Evolutionary conservation across 1,284 basidiomycete genomes (phyloP).

Genomic region (Cutaneotrichosporon mucoides): DNA sequence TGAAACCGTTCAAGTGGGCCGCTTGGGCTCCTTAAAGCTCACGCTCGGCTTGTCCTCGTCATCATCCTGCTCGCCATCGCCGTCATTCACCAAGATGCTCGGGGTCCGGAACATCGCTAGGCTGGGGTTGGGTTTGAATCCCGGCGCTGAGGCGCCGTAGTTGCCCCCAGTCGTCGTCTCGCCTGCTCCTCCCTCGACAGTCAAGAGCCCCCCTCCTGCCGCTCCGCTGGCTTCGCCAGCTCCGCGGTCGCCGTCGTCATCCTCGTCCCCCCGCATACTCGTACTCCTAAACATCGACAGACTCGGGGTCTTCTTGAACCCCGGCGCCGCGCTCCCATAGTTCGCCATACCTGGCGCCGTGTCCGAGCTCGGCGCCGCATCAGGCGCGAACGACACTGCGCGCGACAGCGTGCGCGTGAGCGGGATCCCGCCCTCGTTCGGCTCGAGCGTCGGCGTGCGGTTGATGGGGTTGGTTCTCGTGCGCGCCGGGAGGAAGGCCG

Average conservation of each 20-base stretch:
- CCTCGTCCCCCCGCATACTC: conserved; percentile 23
- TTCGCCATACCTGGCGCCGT: conserved; percentile 38
- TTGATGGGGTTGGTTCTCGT: not conserved
- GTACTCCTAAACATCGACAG: conserved; percentile 41
- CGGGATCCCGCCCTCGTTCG: conserved; percentile 9
- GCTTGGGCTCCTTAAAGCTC: conserved; percentile 6
- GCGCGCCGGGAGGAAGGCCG: conserved; percentile 10
- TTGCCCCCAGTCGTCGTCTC: conserved; percentile 10
- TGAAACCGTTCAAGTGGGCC: not conserved
- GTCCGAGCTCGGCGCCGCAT: conserved; percentile 31
- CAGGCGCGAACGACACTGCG: conserved; percentile 42
- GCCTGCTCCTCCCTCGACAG: not conserved
- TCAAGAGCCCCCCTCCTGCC: not conserved
- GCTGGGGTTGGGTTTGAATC: conserved; percentile 37
- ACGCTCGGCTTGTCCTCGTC: conserved; percentile 4
- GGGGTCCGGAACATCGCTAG: conserved; percentile 41
- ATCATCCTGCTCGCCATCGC: not conserved
- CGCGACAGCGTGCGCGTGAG: conserved; percentile 23
- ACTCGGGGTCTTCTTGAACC: conserved; percentile 38
- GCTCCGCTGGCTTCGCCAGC: too few species aligned
- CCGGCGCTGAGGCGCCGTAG: conserved; percentile 35
- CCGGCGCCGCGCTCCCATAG: conserved; percentile 37
- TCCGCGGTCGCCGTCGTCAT: not conserved
- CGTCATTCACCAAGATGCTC: conserved; percentile 1
- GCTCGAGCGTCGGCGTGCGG: conserved; percentile 3